phyloP scores from a whole-genome alignment of 2,329 filamentous ascomycete genomes.

The Metarhizium brunneum region DNA sequence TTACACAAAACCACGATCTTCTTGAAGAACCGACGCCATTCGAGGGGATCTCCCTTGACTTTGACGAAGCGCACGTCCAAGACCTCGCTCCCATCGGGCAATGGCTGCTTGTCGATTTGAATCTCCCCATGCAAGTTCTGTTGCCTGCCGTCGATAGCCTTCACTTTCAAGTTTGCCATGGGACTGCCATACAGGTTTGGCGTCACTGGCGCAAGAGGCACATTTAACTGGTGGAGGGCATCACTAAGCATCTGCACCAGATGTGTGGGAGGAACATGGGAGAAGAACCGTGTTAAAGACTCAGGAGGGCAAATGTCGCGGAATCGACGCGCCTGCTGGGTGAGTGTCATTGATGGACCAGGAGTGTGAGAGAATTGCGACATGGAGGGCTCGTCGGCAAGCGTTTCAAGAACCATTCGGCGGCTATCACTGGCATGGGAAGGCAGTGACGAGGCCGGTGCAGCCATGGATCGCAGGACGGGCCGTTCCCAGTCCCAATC shows the following conservation, averaged over 20 bases:
- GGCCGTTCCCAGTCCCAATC: conserved; percentile 86
- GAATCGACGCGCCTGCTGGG: conserved; percentile 82
- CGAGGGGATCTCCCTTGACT: conserved; percentile 87
- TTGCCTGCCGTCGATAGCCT: conserved; percentile 61
- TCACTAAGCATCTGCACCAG: conserved; percentile 73
- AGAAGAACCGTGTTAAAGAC: conserved; percentile 87
- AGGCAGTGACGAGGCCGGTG: conserved; percentile 26
- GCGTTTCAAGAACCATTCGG: conserved; percentile 45
- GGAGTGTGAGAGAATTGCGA: conserved; percentile 76
- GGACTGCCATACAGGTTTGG: conserved; percentile 43
- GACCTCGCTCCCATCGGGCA: conserved; percentile 49
- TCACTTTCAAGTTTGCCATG: conserved; percentile 59
- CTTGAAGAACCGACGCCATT: conserved; percentile 97
- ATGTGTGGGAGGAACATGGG: conserved; percentile 62
- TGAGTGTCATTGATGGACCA: conserved; percentile 71
- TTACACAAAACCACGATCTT: conserved; percentile 82
- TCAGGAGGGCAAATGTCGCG: conserved; percentile 84
- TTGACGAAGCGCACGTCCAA: conserved; percentile 89
- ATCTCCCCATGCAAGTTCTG: conserved; percentile 70
- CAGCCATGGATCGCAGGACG: conserved; percentile 41
- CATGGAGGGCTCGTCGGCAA: conserved; percentile 80
- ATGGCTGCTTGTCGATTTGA: conserved; percentile 55
- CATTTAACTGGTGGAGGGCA: conserved; percentile 75
- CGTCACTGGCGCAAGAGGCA: conserved; percentile 53
- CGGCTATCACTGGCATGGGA: conserved; percentile 21